Conservation (phyloP, 345 rosid genomes). For the Viola odorata region DNA sequence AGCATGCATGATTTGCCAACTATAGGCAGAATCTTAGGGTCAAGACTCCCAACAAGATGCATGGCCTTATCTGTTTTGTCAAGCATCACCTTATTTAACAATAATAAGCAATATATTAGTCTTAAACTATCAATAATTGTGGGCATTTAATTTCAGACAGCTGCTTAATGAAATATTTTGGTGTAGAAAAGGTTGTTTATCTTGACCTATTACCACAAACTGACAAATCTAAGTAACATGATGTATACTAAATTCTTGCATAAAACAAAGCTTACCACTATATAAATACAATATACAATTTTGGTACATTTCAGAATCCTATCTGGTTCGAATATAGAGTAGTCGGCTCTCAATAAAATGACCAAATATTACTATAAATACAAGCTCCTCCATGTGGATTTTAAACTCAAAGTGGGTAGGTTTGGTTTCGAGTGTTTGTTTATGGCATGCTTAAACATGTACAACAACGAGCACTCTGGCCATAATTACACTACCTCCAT, state of each 20-base stretch:
- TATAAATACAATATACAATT: constrained; percentile 11
- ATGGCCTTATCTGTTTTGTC: constrained; percentile 19
- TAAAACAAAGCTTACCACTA: constrained; percentile 21
- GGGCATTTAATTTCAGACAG: background rate
- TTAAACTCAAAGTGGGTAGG: background rate
- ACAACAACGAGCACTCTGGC: constrained; percentile 36
- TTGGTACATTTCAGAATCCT: too few relatives aligned
- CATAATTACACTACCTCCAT: constrained; percentile 21
- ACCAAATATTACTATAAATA: background rate
- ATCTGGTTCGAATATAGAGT: too few relatives aligned
- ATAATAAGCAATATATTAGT: background rate
- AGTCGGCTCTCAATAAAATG: too few relatives aligned
- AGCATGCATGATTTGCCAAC: constrained; percentile 9
- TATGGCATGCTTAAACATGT: constrained; percentile 40
- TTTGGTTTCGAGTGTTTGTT: constrained; percentile 9
- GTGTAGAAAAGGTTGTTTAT: background rate
- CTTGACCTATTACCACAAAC: constrained; percentile 22
- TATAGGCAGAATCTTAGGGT: constrained; percentile 14
- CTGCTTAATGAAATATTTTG: background rate
- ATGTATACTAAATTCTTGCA: constrained; percentile 32
- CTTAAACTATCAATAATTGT: constrained; percentile 5
- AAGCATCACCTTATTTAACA: constrained; percentile 5
- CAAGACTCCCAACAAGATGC: background rate
- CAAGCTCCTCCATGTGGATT: constrained; percentile 34
- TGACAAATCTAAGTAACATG: constrained; percentile 60